Percentiles rank a stretch among this genome's conserved stretches.
These are phyloP conservation scores for Verticillium nonalfalfae DNA, from an alignment of 2,329 filamentous ascomycete genomes.

Conservation along the genomic window DNA sequence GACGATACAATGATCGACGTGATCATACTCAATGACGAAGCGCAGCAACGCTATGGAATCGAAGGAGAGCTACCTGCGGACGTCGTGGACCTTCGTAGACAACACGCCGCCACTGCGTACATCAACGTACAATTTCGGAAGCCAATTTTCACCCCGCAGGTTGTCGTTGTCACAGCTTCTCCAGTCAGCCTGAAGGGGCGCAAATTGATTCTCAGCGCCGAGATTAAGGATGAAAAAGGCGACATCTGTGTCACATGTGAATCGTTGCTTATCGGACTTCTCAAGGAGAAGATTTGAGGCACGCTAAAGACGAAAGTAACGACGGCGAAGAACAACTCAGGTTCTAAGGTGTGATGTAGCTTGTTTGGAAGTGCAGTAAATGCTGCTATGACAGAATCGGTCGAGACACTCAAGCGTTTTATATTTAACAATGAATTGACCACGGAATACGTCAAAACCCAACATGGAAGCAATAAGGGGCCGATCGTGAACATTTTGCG, in stretches of 20 bases:
- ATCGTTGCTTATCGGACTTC: slow-evolving; percentile 3
- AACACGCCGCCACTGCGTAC: slow-evolving; percentile 8
- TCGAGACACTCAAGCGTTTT: too few species aligned
- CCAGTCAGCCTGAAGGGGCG: slow-evolving; percentile 9
- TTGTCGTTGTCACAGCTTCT: slow-evolving; percentile 12
- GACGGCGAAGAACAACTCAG: too few species aligned
- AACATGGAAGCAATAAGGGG: too few species aligned
- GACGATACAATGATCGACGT: slow-evolving; percentile 21
- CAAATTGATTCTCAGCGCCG: slow-evolving; percentile 12
- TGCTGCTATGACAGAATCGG: too few species aligned
- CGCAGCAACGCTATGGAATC: slow-evolving; percentile 2
- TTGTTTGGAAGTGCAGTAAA: too few species aligned
- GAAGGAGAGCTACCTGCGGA: slow-evolving; percentile 6
- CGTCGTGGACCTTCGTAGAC: not conserved
- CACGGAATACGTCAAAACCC: too few species aligned
- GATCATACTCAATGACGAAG: slow-evolving; percentile 14
- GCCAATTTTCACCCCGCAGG: slow-evolving; percentile 10
- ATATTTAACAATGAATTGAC: too few species aligned
- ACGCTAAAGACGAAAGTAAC: too few species aligned
- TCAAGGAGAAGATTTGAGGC: too few species aligned
- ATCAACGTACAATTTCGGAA: slow-evolving; percentile 12
- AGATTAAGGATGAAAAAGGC: slow-evolving; percentile 6
- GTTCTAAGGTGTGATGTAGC: too few species aligned
- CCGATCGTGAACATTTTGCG: too few species aligned
- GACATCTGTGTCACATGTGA: slow-evolving; percentile 7